These are phyloP conservation scores for Centrapalus pauciflorus DNA, from an alignment of 129 eudicot species.

Conservation along the genomic window DNA sequence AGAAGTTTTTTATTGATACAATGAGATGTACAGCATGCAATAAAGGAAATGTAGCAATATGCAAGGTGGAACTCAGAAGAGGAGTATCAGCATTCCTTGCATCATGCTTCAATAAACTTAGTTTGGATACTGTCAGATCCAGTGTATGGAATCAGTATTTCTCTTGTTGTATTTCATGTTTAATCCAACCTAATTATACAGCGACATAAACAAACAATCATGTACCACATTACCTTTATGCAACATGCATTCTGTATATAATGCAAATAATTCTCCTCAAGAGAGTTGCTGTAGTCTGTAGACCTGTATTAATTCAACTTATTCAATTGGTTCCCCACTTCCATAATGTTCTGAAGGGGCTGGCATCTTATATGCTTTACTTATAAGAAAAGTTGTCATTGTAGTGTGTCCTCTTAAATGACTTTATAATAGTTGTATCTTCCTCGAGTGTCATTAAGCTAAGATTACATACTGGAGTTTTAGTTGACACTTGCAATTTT, in stretches of 20 bases:
- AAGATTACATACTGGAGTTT: neutral
- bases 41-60: neutral
- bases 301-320: neutral
- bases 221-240: conserved; percentile 1
- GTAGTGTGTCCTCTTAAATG: neutral
- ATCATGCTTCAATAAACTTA: neutral
- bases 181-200: neutral
- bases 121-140: neutral
- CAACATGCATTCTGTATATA: neutral
- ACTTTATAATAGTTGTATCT: neutral
- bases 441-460: conserved; percentile 8
- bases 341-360: conserved; percentile 2
- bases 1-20: neutral
- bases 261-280: neutral
- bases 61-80: neutral
- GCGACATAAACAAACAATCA: neutral
- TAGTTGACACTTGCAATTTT: conserved; percentile 8
- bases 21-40: neutral
- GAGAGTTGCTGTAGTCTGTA: neutral
- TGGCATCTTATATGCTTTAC: conserved; percentile 6
- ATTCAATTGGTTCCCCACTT: conserved; percentile 1
- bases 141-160: neutral
- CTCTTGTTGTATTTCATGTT: neutral
- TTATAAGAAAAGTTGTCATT: neutral
- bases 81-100: neutral